Conservation (phyloP, 192 early-diverging fungal genomes). For the Mortierella claussenii region DNA sequence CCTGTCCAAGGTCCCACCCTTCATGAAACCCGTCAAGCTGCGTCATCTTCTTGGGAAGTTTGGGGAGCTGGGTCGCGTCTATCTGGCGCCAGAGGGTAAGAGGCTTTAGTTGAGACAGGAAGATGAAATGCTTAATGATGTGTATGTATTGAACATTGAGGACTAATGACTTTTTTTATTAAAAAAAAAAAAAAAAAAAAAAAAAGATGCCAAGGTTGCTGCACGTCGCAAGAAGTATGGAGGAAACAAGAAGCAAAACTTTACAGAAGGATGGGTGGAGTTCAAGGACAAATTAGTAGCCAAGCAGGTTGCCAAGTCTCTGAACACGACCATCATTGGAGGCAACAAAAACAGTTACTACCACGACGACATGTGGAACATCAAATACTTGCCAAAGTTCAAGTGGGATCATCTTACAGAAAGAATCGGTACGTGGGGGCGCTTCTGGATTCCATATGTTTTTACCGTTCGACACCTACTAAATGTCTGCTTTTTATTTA, state of each 20-base stretch:
- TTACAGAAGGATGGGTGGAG: conserved; percentile 97
- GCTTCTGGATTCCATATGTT: not conserved
- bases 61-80: conserved; percentile 85
- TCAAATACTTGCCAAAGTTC: conserved; percentile 95
- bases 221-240: conserved; percentile 87
- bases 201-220: conserved; percentile 71
- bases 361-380: conserved; percentile 97
- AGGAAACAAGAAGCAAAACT: conserved; percentile 87
- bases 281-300: conserved; percentile 94
- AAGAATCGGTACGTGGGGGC: conserved; percentile 75
- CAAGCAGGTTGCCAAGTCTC: conserved; percentile 72
- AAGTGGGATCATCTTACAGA: conserved; percentile 97
- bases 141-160: not conserved
- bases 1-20: conserved; percentile 90
- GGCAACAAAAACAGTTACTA: conserved; percentile 88
- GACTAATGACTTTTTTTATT: not conserved
- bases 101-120: not conserved
- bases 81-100: conserved; percentile 85
- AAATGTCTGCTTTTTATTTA: not conserved
- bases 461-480: not conserved
- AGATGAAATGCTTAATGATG: not conserved
- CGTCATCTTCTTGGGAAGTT: conserved; percentile 78
- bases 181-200: not conserved
- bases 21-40: conserved; percentile 89
- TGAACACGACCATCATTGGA: conserved; percentile 87